A percentile compares a stretch with the other conserved stretches of the same genome.
Evolutionary conservation across 768 basidiomycete genomes (phyloP).

Genomic region (Russula brevipes): DNA sequence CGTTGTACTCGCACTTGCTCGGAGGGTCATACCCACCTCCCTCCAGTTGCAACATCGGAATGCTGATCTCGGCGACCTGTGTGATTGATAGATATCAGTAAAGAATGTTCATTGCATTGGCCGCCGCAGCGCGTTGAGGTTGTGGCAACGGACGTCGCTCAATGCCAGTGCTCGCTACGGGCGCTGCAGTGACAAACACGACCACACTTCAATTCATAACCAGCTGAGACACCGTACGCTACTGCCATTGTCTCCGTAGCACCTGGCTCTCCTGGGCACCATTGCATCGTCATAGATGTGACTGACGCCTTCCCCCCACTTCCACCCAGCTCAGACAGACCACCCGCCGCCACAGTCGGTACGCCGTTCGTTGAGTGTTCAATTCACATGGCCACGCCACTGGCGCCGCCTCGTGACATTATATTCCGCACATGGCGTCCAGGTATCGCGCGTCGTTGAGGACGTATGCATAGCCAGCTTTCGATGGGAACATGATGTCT

Average conservation of each 20-base stretch:
- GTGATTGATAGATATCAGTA: neutral
- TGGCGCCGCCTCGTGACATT: slow-evolving; percentile 62
- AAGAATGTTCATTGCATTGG: neutral
- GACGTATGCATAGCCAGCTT: slow-evolving; percentile 83
- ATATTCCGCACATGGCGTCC: slow-evolving; percentile 83
- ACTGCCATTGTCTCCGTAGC: neutral
- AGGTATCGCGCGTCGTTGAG: slow-evolving; percentile 80
- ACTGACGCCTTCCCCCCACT: neutral
- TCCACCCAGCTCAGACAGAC: neutral
- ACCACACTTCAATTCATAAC: neutral
- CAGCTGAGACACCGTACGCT: neutral
- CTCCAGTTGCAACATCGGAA: neutral
- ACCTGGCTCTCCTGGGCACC: neutral
- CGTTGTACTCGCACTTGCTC: too few species aligned
- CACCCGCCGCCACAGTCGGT: slow-evolving; percentile 34
- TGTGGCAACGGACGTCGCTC: too few species aligned
- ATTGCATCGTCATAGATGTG: neutral
- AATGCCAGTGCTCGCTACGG: too few species aligned
- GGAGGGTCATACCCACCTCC: neutral
- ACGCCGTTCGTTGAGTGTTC: slow-evolving; percentile 73
- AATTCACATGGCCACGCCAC: slow-evolving; percentile 68
- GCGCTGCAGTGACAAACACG: neutral
- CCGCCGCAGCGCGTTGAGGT: neutral
- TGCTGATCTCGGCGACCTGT: neutral
- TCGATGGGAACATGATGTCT: slow-evolving; percentile 81